These are phyloP conservation scores for Thymus quinquecostatus DNA, from an alignment of 257 asterid genomes.

Conservation along the genomic window DNA sequence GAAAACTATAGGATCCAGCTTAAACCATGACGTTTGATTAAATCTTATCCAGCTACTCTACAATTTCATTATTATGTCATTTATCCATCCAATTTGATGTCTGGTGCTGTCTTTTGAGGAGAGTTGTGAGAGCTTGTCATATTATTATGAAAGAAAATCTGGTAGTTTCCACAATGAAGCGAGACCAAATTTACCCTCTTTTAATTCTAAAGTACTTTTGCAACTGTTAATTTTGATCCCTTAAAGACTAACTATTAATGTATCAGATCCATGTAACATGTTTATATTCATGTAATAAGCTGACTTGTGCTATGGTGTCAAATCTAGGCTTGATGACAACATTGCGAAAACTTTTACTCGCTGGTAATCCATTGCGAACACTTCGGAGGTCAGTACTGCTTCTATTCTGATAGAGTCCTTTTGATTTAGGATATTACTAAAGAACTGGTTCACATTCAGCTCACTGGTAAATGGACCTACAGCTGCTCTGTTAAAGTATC, in stretches of 20 bases:
- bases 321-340: conserved; percentile 85
- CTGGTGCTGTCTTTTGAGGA: conserved; percentile 2
- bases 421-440: conserved; percentile 26
- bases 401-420: conserved; percentile 24
- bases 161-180: conserved; percentile 19
- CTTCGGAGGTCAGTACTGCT: conserved; percentile 75
- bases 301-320: conserved; percentile 34
- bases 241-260: not conserved
- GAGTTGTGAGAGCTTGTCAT: conserved; percentile 4
- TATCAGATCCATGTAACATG: conserved; percentile 10
- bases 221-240: not conserved
- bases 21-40: conserved; percentile 1
- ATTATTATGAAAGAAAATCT: not conserved
- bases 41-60: conserved; percentile 2
- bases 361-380: conserved; percentile 89
- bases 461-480: conserved; percentile 92
- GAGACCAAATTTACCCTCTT: not conserved
- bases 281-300: conserved; percentile 23
- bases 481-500: conserved; percentile 74
- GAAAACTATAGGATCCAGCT: not conserved
- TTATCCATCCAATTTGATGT: conserved; percentile 9
- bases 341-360: conserved; percentile 83
- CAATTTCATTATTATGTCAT: not conserved
- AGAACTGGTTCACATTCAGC: conserved; percentile 49
- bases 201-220: not conserved